These are phyloP conservation scores for Abortiporus biennis DNA, from an alignment of 1,284 basidiomycete species.

Conservation along the genomic window DNA sequence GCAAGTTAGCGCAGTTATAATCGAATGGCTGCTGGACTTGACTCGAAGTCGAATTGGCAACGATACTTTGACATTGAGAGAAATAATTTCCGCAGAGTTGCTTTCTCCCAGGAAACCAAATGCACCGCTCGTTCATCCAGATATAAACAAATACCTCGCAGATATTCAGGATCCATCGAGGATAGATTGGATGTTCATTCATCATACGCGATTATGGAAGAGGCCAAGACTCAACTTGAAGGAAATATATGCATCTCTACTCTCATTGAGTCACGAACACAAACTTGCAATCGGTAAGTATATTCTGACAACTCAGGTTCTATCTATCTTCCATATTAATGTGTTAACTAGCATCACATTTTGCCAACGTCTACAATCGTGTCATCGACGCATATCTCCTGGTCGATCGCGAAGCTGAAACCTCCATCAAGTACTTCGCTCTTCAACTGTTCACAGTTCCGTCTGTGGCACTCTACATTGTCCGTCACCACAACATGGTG, in stretches of 20 bases:
- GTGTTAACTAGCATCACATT: conserved; percentile 61
- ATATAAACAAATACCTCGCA: conserved; percentile 33
- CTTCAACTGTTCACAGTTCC: conserved; percentile 89
- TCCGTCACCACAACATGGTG: conserved; percentile 71
- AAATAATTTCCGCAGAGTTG: conserved; percentile 70
- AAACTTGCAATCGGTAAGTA: conserved; percentile 71
- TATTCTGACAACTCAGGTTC: neutral
- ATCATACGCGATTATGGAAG: conserved; percentile 83
- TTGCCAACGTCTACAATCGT: conserved; percentile 80
- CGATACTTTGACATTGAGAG: conserved; percentile 63
- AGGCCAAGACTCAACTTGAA: conserved; percentile 74
- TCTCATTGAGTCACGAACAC: conserved; percentile 69
- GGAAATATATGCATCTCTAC: conserved; percentile 75
- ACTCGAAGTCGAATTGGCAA: conserved; percentile 64
- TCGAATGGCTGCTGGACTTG: conserved; percentile 84
- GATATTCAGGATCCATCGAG: conserved; percentile 55
- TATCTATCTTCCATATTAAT: conserved; percentile 6
- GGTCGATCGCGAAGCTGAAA: conserved; percentile 88
- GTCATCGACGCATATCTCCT: conserved; percentile 88
- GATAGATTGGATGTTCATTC: conserved; percentile 71
- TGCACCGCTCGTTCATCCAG: conserved; percentile 24
- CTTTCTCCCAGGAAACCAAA: conserved; percentile 45
- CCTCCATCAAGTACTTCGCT: conserved; percentile 88
- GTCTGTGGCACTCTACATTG: conserved; percentile 74
- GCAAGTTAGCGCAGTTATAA: conserved; percentile 76